A percentile compares a stretch with the other conserved stretches of the same genome.
These are phyloP conservation scores for Cutaneotrichosporon daszewskae DNA, from an alignment of 1,284 basidiomycete species.

Conservation along the genomic window DNA sequence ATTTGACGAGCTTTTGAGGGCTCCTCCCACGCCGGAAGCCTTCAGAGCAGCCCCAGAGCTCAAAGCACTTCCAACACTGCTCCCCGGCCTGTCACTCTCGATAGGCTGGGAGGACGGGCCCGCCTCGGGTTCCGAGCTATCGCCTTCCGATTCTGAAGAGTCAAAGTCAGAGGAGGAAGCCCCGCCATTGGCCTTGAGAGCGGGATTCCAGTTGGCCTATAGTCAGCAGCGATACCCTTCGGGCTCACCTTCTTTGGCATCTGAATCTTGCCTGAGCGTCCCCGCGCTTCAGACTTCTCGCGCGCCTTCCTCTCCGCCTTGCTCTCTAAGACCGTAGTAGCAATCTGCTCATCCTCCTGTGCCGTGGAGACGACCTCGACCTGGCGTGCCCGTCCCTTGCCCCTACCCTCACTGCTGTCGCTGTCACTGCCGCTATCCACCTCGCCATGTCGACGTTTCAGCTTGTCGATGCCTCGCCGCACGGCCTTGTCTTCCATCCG, in stretches of 20 bases:
- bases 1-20: constrained; percentile 1
- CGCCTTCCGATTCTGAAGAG: constrained; percentile 44
- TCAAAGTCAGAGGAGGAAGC: constrained; percentile 43
- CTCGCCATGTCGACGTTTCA: constrained; percentile 52
- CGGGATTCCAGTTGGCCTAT: constrained; percentile 40
- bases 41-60: constrained; percentile 2
- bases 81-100: not conserved
- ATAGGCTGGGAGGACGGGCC: constrained; percentile 10
- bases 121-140: constrained; percentile 20
- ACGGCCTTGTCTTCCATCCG: constrained; percentile 70
- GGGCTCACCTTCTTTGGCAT: constrained; percentile 34
- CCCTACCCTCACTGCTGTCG: constrained; percentile 54
- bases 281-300: constrained; percentile 18
- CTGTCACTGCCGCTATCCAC: constrained; percentile 51
- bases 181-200: constrained; percentile 14
- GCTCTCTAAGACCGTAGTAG: constrained; percentile 44
- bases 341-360: constrained; percentile 47
- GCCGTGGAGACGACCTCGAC: constrained; percentile 60
- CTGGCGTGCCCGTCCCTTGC: constrained; percentile 56
- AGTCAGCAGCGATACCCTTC: not conserved
- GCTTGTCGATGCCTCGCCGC: constrained; percentile 60
- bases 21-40: constrained; percentile 1
- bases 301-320: constrained; percentile 22
- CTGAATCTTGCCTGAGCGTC: constrained; percentile 12
- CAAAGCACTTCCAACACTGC: not conserved